Conservation (phyloP, 768 basidiomycete genomes). For the Suillus discolor region DNA sequence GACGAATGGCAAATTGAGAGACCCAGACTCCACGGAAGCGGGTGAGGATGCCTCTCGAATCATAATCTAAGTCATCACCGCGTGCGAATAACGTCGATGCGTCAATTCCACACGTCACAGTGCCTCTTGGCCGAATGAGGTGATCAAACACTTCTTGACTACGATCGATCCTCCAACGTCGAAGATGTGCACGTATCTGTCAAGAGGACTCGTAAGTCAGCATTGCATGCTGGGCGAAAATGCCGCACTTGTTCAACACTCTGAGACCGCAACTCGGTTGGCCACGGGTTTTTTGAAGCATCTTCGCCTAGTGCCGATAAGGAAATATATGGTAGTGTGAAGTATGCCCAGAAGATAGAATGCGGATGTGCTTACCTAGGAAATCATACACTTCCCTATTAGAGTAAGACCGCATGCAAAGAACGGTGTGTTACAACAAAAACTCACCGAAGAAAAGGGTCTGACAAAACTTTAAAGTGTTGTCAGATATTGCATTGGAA, state of each 20-base stretch:
- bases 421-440: conserved; percentile 9
- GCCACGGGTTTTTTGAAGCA: conserved; percentile 47
- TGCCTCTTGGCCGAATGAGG: conserved; percentile 47
- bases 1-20: conserved; percentile 40
- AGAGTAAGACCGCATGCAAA: conserved; percentile 15
- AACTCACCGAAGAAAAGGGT: conserved; percentile 66
- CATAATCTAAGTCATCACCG: conserved; percentile 31
- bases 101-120: conserved; percentile 47
- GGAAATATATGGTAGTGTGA: background rate
- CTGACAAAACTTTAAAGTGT: conserved; percentile 58
- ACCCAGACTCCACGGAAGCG: conserved; percentile 40
- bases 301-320: conserved; percentile 30
- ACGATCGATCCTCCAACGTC: conserved; percentile 41
- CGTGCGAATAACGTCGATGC: conserved; percentile 49
- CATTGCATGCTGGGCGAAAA: background rate
- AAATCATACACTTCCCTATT: conserved; percentile 73
- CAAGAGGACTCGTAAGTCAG: conserved; percentile 2
- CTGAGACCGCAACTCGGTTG: conserved; percentile 44
- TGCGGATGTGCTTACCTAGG: conserved; percentile 49
- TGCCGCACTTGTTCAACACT: conserved; percentile 49
- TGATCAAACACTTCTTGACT: conserved; percentile 39
- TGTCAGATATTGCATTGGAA: background rate
- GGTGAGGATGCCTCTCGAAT: conserved; percentile 30
- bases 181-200: conserved; percentile 50
- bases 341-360: conserved; percentile 7